Evolutionary conservation across 306 rosid species (phyloP).

Genomic region (Castanea mollissima): DNA sequence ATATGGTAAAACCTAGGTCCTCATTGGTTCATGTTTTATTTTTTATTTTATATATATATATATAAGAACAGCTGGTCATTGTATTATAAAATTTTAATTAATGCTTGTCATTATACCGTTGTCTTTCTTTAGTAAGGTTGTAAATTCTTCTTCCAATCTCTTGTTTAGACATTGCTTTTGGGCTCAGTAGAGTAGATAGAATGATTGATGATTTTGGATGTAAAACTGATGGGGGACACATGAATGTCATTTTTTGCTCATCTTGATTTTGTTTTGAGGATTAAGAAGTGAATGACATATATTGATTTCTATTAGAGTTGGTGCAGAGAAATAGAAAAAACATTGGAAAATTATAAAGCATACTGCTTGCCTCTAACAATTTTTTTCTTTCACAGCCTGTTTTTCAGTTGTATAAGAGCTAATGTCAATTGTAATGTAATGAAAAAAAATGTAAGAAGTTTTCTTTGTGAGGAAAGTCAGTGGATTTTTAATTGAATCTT

Average conservation of each 20-base stretch:
- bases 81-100: neutral
- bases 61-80: neutral
- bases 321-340: no score
- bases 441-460: neutral
- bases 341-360: no score
- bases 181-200: neutral
- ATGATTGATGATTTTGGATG: neutral
- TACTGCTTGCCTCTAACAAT: no score
- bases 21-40: neutral
- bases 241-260: neutral
- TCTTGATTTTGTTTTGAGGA: neutral
- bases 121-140: neutral
- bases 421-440: neutral
- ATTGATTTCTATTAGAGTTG: neutral
- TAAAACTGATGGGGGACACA: neutral
- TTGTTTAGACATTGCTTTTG: neutral
- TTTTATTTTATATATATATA: no score
- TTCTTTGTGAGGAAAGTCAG: neutral
- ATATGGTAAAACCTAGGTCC: constrained; percentile 19
- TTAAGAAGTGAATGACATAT: neutral
- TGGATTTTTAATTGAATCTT: neutral
- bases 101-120: neutral
- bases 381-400: neutral
- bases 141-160: neutral
- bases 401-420: neutral